Base-by-base conservation (phyloP, 2,329 filamentous ascomycete genomes). In the Sarocladiaceae sp. region DNA sequence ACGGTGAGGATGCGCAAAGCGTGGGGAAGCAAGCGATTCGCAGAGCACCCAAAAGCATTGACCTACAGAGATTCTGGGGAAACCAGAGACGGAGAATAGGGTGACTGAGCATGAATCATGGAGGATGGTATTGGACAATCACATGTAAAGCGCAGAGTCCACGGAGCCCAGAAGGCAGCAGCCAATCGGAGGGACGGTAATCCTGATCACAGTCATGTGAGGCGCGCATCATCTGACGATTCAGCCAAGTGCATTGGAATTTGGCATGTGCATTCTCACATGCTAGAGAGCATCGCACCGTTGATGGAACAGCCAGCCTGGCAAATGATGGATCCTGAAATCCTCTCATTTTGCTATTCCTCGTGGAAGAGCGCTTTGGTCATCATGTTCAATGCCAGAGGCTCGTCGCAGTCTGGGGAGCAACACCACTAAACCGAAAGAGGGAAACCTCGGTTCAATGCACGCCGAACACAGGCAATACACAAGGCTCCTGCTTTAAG, bases 151-250 rank as follows among this genome's bases (percentile, higher is more conserved):
- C 9, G 26, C 26, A 29, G 26, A 9, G 26, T 7, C 26, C 19
- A 19, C 9, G 33, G 12, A 35, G 10, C 12, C 16, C 5, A 35
- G 18, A 7, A 29, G 19, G 29, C 11, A 3, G 20, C 15, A 26
- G 41, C 45, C 45, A 47, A 47, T 47, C 39, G 32, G 18, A 27
- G 24, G 26, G 24, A 7, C 5, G 7, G 16, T 27, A 44, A 47
- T 40, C 16, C 18, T 47, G 45, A 40, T 47, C 45, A 41, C 37
- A 24, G 37, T 41, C 37, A 41, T 41, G 37, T 41, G 37, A 20
- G 6, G 33, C 33, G 33, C 31, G 15, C 33, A 41, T 41, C 37
- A 41, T 41, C 37, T 41, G 37, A 41, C 37, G 23, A 26, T 15
- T 10, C 9, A 12, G 6, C 5, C 18, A 11, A 9, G 19, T n/a